These are phyloP conservation scores for Amanita exitialis DNA, from an alignment of 768 basidiomycete species.

Conservation along the genomic window DNA sequence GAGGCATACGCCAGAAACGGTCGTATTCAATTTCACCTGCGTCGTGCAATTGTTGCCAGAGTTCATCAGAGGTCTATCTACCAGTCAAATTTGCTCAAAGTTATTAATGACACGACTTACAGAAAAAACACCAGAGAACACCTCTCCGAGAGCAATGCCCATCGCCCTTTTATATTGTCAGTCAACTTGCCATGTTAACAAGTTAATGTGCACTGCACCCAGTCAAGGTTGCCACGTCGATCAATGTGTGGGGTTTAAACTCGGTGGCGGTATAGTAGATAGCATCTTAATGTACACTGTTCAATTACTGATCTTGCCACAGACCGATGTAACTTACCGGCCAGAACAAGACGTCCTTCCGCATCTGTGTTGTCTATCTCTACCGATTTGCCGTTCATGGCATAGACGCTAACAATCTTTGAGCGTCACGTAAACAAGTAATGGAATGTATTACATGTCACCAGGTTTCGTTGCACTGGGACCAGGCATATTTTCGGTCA, in stretches of 20 bases:
- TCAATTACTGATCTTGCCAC: neutral
- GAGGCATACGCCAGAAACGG: conserved; percentile 85
- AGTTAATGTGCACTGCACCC: conserved; percentile 32
- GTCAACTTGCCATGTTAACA: neutral
- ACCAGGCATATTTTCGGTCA: conserved; percentile 84
- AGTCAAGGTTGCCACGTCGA: conserved; percentile 85
- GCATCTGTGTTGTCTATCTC: conserved; percentile 87
- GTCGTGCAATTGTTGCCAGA: conserved; percentile 59
- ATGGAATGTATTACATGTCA: conserved; percentile 48
- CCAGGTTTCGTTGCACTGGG: conserved; percentile 71
- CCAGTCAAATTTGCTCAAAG: neutral
- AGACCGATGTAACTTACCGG: conserved; percentile 31
- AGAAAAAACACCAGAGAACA: conserved; percentile 72
- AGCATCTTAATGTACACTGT: conserved; percentile 40
- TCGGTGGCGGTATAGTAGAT: conserved; percentile 72
- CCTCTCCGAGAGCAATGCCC: conserved; percentile 62
- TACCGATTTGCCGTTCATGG: conserved; percentile 83
- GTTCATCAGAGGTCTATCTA: conserved; percentile 54
- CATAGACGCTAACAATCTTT: conserved; percentile 44
- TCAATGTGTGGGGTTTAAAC: conserved; percentile 72
- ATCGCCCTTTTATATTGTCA: conserved; percentile 43
- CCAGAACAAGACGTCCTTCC: conserved; percentile 68
- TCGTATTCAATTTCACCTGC: conserved; percentile 73
- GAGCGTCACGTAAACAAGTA: neutral
- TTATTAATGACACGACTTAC: conserved; percentile 24